Evolutionary conservation across 345 rosid species (phyloP).

Genomic region (Eucalyptus fibrosa): DNA sequence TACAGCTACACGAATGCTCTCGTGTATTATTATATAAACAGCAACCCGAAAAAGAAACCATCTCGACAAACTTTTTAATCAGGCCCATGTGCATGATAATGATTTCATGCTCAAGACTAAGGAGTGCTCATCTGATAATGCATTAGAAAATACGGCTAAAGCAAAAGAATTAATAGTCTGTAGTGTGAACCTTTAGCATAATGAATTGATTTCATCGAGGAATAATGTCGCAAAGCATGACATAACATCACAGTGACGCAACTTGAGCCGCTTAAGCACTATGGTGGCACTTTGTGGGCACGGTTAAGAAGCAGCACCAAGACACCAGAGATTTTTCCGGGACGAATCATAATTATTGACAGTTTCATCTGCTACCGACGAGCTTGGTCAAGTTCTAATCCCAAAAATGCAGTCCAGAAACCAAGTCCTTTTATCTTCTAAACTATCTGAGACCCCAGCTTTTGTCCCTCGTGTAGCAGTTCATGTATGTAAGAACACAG

Average conservation of each 20-base stretch:
- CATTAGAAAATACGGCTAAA: not conserved
- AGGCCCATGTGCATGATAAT: constrained; percentile 1
- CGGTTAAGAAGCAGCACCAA: not conserved
- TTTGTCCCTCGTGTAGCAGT: not conserved
- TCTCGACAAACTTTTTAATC: not conserved
- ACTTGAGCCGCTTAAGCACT: not conserved
- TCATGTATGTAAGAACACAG: not conserved
- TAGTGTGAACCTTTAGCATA: not conserved
- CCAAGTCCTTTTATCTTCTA: not conserved
- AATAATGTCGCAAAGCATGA: not conserved
- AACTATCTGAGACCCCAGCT: not conserved
- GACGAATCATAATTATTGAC: not conserved
- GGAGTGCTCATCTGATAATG: not conserved
- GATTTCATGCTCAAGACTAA: not conserved
- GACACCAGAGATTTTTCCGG: not conserved
- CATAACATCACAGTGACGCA: not conserved
- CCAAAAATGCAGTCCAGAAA: not conserved
- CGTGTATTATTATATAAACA: not conserved
- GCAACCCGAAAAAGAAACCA: not conserved
- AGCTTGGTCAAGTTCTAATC: not conserved
- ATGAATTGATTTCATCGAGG: not conserved
- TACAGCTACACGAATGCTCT: not conserved
- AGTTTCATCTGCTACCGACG: not conserved
- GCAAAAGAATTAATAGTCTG: not conserved
- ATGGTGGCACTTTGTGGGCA: not conserved